Base-by-base conservation (phyloP, 148 eudicot genomes). In the Vaccinium macrocarpon region DNA sequence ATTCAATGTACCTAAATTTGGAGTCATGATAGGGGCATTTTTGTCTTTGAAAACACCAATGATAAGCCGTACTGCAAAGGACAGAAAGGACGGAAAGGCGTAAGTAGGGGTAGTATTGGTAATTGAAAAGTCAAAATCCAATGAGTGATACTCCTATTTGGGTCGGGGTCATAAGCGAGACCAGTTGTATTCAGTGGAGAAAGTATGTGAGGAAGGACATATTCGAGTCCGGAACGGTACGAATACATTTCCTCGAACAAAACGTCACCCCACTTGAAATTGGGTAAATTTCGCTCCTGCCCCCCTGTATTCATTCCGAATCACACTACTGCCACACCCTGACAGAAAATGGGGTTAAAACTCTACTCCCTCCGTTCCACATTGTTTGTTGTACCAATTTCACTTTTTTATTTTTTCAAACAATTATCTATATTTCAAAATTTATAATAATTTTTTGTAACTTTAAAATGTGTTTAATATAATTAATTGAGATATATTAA, bases 61-160 rank as follows among this genome's bases (percentile, higher is more conserved):
- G 82, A 74, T 10, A 82, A 61, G 74, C 89, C 93, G 97, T 95
- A 95, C 97, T 85, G 82, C 32, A 83, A 90, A 95, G 98, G 96
- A 94, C 97, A 83, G 77, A 82, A 85, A 91, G 89, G 88, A 81
- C 83, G 84, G 74, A 8, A 51, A 59, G 52, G 64, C 25, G 57
- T 5, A 53, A 75, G 62, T 13, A 42, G 87, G 89, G 91, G 90
- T 16, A 81, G 29, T 32, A 76, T 75, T 83, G 91, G 49, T 0
- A 25, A 25, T 5, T 9, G 9, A 51, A 76, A 82, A 49, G 85
- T 89, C 90, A 52, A 73, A 81, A 35, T 76, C 83, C 1, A 18
- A 1, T n/a, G 9, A 25, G 62, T 56, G 61, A 48, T 19, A 25
- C 13, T 57, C 21, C 1, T 66, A 15, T 11, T 6, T 12, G 9